A percentile compares a stretch with the other conserved stretches of the same genome.
These are phyloP conservation scores for Ganoderma lingzhi DNA, from an alignment of 1,284 basidiomycete genomes.

Conservation along the genomic window DNA sequence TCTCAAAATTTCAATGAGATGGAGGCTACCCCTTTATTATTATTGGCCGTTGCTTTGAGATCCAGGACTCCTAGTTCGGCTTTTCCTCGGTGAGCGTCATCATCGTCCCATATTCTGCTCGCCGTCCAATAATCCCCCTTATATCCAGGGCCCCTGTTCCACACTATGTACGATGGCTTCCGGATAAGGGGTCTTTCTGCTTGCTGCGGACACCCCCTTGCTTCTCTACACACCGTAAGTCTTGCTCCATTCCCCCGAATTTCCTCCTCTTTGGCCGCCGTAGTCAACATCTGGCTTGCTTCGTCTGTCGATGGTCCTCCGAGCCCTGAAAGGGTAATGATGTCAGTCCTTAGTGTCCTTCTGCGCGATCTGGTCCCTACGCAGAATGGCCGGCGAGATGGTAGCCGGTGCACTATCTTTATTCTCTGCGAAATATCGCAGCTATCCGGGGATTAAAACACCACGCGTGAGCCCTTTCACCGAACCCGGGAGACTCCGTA, in stretches of 20 bases:
- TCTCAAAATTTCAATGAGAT: background rate
- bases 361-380: background rate
- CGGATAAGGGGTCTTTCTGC: conserved; percentile 14
- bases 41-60: background rate
- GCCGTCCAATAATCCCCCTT: conserved; percentile 18
- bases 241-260: conserved; percentile 26
- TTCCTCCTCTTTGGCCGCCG: conserved; percentile 25
- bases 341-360: background rate
- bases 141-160: conserved; percentile 14
- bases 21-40: background rate
- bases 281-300: background rate
- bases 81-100: conserved; percentile 29
- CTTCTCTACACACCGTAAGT: conserved; percentile 22
- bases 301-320: background rate
- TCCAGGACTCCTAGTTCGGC: conserved; percentile 17
- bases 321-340: background rate
- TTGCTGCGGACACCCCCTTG: background rate
- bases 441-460: conserved; percentile 12
- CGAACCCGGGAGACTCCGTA: background rate
- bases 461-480: background rate
- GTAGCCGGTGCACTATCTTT: background rate
- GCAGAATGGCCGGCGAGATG: background rate
- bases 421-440: conserved; percentile 19
- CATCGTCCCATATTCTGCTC: conserved; percentile 11
- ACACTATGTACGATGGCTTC: conserved; percentile 12